These are phyloP conservation scores for Arxiozyma telluris DNA, from an alignment of 1,139 yeast genomes.

Conservation along the genomic window DNA sequence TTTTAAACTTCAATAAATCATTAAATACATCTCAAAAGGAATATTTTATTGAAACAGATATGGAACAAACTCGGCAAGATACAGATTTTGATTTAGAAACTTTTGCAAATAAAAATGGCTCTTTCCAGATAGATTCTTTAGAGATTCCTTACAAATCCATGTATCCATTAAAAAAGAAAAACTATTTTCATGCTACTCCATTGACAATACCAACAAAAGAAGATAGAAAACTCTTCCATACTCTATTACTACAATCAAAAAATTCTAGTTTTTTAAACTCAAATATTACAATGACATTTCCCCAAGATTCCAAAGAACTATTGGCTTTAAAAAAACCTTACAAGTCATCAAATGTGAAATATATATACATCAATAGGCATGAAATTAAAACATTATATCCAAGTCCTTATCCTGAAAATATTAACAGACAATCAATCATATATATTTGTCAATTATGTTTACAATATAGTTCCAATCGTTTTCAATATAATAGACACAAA, in stretches of 20 bases:
- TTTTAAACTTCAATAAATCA: slow-evolving; percentile 19
- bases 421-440: slow-evolving; percentile 50
- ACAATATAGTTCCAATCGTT: slow-evolving; percentile 68
- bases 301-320: slow-evolving; percentile 1
- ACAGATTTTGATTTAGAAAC: not conserved
- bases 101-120: not conserved
- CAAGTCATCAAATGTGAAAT: slow-evolving; percentile 30
- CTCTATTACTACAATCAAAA: slow-evolving; percentile 14
- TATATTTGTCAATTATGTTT: slow-evolving; percentile 82
- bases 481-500: slow-evolving; percentile 59
- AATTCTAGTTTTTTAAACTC: slow-evolving; percentile 22
- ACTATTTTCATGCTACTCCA: slow-evolving; percentile 11
- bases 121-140: not conserved
- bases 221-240: slow-evolving; percentile 23
- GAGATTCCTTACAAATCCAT: slow-evolving; percentile 5
- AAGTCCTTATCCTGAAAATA: slow-evolving; percentile 90
- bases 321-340: not conserved
- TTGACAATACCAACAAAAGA: slow-evolving; percentile 20
- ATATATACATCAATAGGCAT: slow-evolving; percentile 58
- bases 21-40: slow-evolving; percentile 4
- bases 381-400: slow-evolving; percentile 89
- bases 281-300: slow-evolving; percentile 16
- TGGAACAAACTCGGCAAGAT: not conserved
- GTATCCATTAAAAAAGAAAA: slow-evolving; percentile 21
- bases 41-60: not conserved